Evolutionary conservation across 1,284 basidiomycete species (phyloP).

Genomic region (Anthracocystis walkeri): DNA sequence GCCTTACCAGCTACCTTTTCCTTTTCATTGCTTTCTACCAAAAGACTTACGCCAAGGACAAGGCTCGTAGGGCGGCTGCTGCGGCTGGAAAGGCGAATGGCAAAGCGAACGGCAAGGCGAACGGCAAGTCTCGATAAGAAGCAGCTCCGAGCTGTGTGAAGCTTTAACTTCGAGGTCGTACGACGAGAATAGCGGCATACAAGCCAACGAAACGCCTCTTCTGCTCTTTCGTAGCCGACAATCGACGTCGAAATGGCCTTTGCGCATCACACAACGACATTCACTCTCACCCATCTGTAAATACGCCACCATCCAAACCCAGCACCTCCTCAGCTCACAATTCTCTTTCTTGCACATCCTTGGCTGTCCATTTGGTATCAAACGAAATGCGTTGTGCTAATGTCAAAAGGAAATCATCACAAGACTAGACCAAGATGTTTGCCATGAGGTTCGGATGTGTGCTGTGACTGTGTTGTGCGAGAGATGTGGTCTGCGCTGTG

Average conservation of each 20-base stretch:
- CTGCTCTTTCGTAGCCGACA: too few relatives aligned
- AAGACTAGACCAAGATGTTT: too few relatives aligned
- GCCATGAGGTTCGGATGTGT: too few relatives aligned
- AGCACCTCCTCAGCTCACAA: not conserved
- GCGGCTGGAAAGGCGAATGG: constrained; percentile 30
- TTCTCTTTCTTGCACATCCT: constrained; percentile 1
- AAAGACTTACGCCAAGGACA: constrained; percentile 66
- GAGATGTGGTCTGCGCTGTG: too few relatives aligned
- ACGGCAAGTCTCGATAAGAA: constrained; percentile 11
- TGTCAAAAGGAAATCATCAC: not conserved
- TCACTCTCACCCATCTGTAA: not conserved
- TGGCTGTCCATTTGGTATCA: not conserved
- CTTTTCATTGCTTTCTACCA: constrained; percentile 70
- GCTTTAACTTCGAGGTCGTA: too few relatives aligned
- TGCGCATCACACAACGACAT: not conserved
- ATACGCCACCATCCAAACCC: not conserved
- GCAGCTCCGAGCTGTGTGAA: not conserved
- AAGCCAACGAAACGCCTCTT: not conserved
- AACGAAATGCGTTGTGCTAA: not conserved
- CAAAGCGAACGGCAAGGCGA: constrained; percentile 26
- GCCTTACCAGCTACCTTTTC: constrained; percentile 82
- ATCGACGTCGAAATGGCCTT: not conserved
- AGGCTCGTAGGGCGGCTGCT: constrained; percentile 31
- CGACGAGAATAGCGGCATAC: too few relatives aligned
- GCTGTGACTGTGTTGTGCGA: too few relatives aligned